Conservation (phyloP, 768 basidiomycete species). For the Russula compacta region DNA sequence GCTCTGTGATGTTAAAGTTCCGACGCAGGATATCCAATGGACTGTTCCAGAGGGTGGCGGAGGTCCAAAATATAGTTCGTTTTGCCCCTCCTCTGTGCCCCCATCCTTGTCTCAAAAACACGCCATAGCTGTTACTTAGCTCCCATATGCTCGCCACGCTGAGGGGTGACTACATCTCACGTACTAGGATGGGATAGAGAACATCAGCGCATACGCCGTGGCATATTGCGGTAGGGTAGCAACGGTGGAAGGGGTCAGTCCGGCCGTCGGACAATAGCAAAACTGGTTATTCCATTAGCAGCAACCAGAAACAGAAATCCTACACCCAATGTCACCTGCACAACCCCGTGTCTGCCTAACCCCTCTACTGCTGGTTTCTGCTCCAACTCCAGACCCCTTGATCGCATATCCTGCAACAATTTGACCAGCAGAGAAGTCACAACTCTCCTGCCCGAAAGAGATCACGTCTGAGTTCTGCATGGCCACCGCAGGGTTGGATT, state of each 20-base stretch:
- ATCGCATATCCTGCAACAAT: not conserved
- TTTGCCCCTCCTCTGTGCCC: not conserved
- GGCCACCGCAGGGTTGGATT: not conserved
- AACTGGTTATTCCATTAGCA: not conserved
- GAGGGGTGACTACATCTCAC: not conserved
- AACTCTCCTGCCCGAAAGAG: not conserved
- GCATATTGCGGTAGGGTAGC: constrained; percentile 8
- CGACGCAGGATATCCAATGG: constrained; percentile 96
- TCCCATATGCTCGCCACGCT: not conserved
- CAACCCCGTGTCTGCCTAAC: constrained; percentile 10
- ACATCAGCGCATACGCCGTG: not conserved
- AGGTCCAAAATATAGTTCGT: constrained; percentile 86
- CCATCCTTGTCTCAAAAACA: not conserved
- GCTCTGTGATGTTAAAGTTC: constrained; percentile 92
- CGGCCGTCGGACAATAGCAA: not conserved
- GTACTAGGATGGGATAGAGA: not conserved
- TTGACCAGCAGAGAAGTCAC: not conserved
- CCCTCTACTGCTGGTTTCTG: constrained; percentile 11
- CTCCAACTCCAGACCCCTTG: not conserved
- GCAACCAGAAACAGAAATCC: not conserved
- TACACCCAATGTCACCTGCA: not conserved
- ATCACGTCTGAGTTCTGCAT: not conserved
- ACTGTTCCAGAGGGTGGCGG: constrained; percentile 94
- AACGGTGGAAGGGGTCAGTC: constrained; percentile 2
- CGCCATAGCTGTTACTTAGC: constrained; percentile 11